These are phyloP conservation scores for Naegleria fowleri DNA, from an alignment of 208 protist genomes.

Conservation along the genomic window DNA sequence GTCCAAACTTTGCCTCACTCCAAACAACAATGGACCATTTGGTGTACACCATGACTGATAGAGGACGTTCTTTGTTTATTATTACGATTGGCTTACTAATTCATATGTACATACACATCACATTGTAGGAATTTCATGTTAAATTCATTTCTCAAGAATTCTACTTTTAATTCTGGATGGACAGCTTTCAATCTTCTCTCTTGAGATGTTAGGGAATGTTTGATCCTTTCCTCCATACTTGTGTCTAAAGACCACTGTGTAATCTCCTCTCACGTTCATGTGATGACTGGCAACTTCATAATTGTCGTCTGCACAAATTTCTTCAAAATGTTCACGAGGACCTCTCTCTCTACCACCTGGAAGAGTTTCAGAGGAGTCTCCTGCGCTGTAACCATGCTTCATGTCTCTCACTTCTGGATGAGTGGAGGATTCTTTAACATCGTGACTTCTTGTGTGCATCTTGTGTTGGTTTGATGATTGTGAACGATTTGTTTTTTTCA, in stretches of 20 bases:
- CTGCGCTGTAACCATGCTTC: not conserved
- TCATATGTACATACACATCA: no score
- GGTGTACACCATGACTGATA: no score
- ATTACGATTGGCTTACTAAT: no score
- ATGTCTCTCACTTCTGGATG: not conserved
- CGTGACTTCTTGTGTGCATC: not conserved
- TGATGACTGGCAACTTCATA: not conserved
- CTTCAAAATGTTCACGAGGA: not conserved
- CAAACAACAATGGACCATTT: no score
- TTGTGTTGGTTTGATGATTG: not conserved
- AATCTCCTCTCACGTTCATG: not conserved
- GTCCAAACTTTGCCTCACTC: no score
- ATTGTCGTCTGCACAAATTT: not conserved
- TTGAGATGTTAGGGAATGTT: not conserved
- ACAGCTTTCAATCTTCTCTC: not conserved
- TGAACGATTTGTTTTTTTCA: no score
- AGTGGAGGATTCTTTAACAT: not conserved
- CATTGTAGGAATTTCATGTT: no score
- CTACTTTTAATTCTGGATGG: not conserved
- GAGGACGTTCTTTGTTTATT: no score
- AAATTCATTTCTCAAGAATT: no score
- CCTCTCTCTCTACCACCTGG: not conserved
- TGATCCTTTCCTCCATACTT: not conserved
- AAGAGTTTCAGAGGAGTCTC: not conserved
- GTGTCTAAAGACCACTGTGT: not conserved